A percentile compares a stretch with the other conserved stretches of the same genome.
These are phyloP conservation scores for Haplosporangium gracile DNA, from an alignment of 192 early-diverging fungal genomes.

Conservation along the genomic window DNA sequence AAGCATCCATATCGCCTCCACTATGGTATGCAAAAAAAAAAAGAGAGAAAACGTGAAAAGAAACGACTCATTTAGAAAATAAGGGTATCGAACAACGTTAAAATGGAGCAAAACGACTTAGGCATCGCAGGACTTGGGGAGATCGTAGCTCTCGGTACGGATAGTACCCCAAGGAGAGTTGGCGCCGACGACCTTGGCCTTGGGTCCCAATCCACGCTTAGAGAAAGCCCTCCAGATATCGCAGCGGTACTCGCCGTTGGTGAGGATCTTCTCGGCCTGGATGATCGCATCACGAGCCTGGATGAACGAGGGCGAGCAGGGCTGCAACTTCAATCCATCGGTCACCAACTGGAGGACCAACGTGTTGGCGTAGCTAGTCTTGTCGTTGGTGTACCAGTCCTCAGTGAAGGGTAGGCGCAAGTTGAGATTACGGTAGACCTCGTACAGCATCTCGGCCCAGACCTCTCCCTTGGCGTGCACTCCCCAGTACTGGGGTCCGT, in stretches of 20 bases:
- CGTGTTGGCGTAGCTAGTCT: constrained; percentile 73
- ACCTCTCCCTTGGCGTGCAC: constrained; percentile 95
- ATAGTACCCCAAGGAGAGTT: constrained; percentile 72
- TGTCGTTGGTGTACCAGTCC: constrained; percentile 68
- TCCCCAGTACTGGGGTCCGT: constrained; percentile 88
- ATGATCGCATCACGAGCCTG: constrained; percentile 82
- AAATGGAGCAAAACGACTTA: not conserved
- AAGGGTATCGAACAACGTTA: not conserved
- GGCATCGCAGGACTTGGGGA: constrained; percentile 54
- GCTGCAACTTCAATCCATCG: constrained; percentile 83
- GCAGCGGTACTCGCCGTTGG: constrained; percentile 78
- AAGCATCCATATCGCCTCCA: not conserved
- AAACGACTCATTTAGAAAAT: not conserved
- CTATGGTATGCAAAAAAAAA: not conserved
- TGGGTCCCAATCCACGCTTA: constrained; percentile 88
- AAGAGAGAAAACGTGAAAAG: not conserved
- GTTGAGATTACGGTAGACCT: constrained; percentile 82
- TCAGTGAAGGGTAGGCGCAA: constrained; percentile 69
- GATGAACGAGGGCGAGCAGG: constrained; percentile 81
- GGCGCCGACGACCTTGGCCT: constrained; percentile 74
- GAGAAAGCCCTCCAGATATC: constrained; percentile 85
- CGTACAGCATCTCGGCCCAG: constrained; percentile 95
- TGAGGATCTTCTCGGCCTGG: constrained; percentile 73
- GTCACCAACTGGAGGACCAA: constrained; percentile 78
- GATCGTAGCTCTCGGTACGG: constrained; percentile 66